Conservation (phyloP, 225 moss, liverwort and hornwort genomes). For the Pseudisothecium myosuroides region DNA sequence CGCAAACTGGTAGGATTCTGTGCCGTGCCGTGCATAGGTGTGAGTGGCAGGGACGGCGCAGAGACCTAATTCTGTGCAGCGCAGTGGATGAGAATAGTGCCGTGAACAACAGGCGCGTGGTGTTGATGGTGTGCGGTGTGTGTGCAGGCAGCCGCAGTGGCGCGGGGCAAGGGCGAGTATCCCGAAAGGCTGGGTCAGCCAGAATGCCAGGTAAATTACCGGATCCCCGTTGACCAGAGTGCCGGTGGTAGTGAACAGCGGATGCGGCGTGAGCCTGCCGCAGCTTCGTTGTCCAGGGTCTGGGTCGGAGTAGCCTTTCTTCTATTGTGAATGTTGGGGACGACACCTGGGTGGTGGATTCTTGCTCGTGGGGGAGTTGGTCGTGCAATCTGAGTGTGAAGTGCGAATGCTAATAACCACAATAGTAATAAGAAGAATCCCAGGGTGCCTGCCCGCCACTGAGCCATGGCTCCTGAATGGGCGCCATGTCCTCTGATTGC, state of each 20-base stretch:
- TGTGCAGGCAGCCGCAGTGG: conserved; percentile 83
- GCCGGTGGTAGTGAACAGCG: neutral
- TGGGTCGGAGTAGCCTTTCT: neutral
- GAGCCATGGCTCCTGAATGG: neutral
- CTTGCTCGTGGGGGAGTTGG: neutral
- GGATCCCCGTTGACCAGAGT: neutral
- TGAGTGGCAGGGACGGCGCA: neutral
- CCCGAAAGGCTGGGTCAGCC: conserved; percentile 95
- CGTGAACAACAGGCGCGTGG: neutral
- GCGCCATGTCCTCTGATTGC: neutral
- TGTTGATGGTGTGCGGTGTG: neutral
- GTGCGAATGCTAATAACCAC: neutral
- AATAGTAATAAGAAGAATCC: neutral
- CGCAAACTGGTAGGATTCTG: conserved; percentile 44
- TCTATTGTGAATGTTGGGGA: neutral
- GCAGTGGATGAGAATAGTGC: neutral
- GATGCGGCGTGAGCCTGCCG: neutral
- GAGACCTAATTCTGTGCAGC: conserved; percentile 15
- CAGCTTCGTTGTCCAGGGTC: neutral
- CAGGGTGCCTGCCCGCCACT: neutral
- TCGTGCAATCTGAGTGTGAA: neutral
- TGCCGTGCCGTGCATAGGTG: neutral
- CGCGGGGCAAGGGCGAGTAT: conserved; percentile 95
- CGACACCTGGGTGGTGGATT: neutral
- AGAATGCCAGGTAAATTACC: conserved; percentile 80